phyloP scores from a whole-genome alignment of 2,329 filamentous ascomycete genomes.

The Myriosclerotinia curreyana region DNA sequence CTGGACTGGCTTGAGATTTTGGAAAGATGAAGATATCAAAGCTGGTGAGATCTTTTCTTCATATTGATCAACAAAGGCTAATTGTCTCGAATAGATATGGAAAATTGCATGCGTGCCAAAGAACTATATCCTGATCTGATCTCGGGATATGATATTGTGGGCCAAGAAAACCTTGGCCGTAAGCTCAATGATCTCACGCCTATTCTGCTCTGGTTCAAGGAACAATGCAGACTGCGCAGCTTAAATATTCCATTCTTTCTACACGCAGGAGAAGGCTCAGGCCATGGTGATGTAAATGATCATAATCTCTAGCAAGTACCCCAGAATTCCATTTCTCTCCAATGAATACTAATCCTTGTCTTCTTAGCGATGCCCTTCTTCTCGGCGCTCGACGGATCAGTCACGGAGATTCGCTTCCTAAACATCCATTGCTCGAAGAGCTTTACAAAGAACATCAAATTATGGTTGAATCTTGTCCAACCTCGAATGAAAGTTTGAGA shows the following conservation, averaged over 20 bases:
- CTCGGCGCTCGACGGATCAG: slow-evolving; percentile 82
- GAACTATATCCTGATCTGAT: slow-evolving; percentile 71
- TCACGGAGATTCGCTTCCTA: slow-evolving; percentile 80
- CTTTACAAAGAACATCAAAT: slow-evolving; percentile 83
- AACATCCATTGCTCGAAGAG: slow-evolving; percentile 81
- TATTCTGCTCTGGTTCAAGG: slow-evolving; percentile 85
- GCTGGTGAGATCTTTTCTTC: slow-evolving; percentile 45
- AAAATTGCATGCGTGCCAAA: slow-evolving; percentile 77
- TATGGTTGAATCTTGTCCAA: slow-evolving; percentile 81
- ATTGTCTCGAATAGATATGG: slow-evolving; percentile 57
- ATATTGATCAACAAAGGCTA: neutral
- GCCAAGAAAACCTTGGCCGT: slow-evolving; percentile 75
- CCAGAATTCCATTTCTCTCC: neutral
- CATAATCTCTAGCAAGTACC: slow-evolving; percentile 48
- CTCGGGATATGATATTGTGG: slow-evolving; percentile 83
- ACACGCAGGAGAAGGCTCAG: slow-evolving; percentile 84
- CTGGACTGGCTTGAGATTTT: slow-evolving; percentile 69
- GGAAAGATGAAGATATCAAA: slow-evolving; percentile 60
- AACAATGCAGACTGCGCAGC: slow-evolving; percentile 68
- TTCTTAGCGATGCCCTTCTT: slow-evolving; percentile 77
- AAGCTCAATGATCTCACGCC: slow-evolving; percentile 72
- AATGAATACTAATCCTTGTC: neutral
- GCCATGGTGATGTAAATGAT: slow-evolving; percentile 70
- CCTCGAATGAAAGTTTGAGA: slow-evolving; percentile 82
- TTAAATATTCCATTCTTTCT: slow-evolving; percentile 90